Evolutionary conservation across 2,329 filamentous ascomycete genomes (phyloP).

Genomic region (Colletotrichum tanaceti): DNA sequence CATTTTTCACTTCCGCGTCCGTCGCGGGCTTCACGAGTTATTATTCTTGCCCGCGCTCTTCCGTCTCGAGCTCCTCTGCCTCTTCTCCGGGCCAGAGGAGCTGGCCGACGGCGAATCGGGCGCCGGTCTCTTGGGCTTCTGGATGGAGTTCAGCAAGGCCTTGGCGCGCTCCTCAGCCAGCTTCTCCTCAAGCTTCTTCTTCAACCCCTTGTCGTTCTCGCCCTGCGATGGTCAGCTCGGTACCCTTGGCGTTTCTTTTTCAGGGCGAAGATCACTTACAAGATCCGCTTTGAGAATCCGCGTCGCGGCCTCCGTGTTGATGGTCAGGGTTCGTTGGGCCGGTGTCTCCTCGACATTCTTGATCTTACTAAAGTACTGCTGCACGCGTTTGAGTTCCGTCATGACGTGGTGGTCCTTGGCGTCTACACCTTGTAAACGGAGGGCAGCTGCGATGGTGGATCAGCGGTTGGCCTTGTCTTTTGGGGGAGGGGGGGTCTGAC

Average conservation of each 20-base stretch:
- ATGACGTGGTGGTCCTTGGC: conserved; percentile 89
- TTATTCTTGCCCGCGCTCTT: conserved; percentile 42
- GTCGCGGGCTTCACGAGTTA: conserved; percentile 11
- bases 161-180: conserved; percentile 68
- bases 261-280: conserved; percentile 56
- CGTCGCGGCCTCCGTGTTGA: conserved; percentile 81
- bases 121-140: conserved; percentile 56
- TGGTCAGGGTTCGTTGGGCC: conserved; percentile 61
- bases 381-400: conserved; percentile 85
- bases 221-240: conserved; percentile 47
- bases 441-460: conserved; percentile 65
- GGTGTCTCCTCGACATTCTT: conserved; percentile 76
- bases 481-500: conserved; percentile 44
- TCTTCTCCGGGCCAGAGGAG: conserved; percentile 47
- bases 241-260: background rate
- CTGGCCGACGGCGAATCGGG: conserved; percentile 47
- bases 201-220: conserved; percentile 62
- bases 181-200: conserved; percentile 64
- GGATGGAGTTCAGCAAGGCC: conserved; percentile 60
- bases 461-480: background rate
- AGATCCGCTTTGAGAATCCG: conserved; percentile 87
- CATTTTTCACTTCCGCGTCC: background rate
- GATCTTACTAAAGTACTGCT: conserved; percentile 94
- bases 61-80: conserved; percentile 47
- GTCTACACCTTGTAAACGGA: conserved; percentile 82